A percentile compares a stretch with the other conserved stretches of the same genome.
phyloP scores from a whole-genome alignment of 352 stramenopile genomes.

The Phytopythium montanum region DNA sequence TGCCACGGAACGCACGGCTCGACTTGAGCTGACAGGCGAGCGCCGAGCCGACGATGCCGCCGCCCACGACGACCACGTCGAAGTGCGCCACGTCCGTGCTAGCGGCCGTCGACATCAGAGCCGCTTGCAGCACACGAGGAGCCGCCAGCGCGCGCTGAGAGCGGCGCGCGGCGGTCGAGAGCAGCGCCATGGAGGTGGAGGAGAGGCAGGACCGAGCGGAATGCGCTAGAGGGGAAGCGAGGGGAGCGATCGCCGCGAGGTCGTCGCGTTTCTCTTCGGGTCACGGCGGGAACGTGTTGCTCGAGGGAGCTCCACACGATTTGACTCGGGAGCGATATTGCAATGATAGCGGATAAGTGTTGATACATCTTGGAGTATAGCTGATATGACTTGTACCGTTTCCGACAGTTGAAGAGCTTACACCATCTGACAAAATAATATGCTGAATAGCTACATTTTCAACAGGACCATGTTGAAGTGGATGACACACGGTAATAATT shows the following conservation, averaged over 20 bases:
- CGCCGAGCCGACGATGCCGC: slow-evolving; percentile 78
- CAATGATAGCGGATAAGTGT: neutral
- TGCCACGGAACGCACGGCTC: slow-evolving; percentile 72
- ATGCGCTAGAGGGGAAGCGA: neutral
- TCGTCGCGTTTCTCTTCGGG: slow-evolving; percentile 5
- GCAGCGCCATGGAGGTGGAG: neutral
- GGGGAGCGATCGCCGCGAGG: neutral
- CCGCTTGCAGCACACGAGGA: slow-evolving; percentile 16
- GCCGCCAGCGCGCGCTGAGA: slow-evolving; percentile 17
- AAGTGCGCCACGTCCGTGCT: slow-evolving; percentile 39
- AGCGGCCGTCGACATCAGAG: slow-evolving; percentile 19
- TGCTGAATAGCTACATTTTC: neutral
- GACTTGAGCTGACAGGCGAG: slow-evolving; percentile 81
- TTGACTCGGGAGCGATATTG: too few relatives aligned
- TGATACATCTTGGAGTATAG: neutral
- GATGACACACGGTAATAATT: neutral
- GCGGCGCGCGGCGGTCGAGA: slow-evolving; percentile 11
- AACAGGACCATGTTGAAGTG: neutral
- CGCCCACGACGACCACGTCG: slow-evolving; percentile 82
- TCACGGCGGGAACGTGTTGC: neutral
- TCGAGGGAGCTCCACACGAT: slow-evolving; percentile 9
- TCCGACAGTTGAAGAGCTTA: too few relatives aligned
- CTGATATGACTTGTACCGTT: neutral
- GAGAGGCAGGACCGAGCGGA: neutral
- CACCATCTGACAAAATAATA: too few relatives aligned